Evolutionary conservation across 2,329 filamentous ascomycete species (phyloP), one percentile per base, ranked within the genome.

Genomic region (Colletotrichum gloeosporioides): DNA sequence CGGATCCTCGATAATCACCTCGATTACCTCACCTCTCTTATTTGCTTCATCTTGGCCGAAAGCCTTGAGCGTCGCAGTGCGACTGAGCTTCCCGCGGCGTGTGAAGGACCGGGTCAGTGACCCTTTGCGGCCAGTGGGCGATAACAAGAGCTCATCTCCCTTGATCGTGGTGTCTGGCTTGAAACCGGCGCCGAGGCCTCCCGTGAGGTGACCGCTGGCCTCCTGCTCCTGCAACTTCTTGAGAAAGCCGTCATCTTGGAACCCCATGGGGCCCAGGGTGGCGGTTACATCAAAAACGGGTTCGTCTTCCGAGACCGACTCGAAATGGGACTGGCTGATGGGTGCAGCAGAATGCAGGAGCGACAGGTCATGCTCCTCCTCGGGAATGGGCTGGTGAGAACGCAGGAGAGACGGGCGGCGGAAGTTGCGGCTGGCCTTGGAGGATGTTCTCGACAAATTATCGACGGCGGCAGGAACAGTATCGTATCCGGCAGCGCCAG

Each of bases 21-120:
- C 88, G 74, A 93, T 90, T 3, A 92, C 88, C 78, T 92, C 86
- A 18, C 90, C 91, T n/a, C 88, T 85, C 73, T 88, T 88, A 79
- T 93, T 92, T 1, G 92, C 92, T 79, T 92, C 90, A 13, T 84
- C 87, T 81, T 93, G 91, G 0, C 88, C 91, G 22, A 90, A 83
- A 25, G 87, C 85, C 71, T 85, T 87, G 70, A 92, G 83, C 0
- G 87, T 89, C 66, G 87, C 82, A 12, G 80, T 79, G 53, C 86
- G 84, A 6, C 78, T 80, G 12, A 83, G 39, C 8, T 65, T 69
- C 25, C 80, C 79, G 22, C 82, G 81, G 34, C 84, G 82, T 2
- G 89, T 86, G 32, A 90, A 86, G 2, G 87, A 86, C 31, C 85
- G 83, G 3, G 86, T 84, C 44, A 88, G 77, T 44, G 80, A 83